Base-by-base conservation (phyloP, 2,329 filamentous ascomycete species). In the Beauveria sp. region DNA sequence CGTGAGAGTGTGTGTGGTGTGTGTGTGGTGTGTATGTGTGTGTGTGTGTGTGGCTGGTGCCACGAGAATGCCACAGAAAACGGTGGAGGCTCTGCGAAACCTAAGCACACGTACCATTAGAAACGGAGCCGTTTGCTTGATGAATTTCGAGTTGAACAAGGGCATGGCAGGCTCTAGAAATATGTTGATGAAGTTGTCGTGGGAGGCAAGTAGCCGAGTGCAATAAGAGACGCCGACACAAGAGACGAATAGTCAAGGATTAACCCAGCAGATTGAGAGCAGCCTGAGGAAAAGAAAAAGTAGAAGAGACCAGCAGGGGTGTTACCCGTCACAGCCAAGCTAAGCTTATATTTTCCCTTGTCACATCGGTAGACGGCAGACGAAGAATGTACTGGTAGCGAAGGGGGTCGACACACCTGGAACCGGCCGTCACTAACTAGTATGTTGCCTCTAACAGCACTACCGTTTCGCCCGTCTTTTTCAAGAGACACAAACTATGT, bases 311-410 rank as follows among this genome's bases (percentile, higher is more conserved):
- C 43, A 16, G 20, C 26, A 34, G 50, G 47, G 47, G 37, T 46
- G 34, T 37, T 37, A n/a, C 37, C n/a, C 34, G 40, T 40, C 47
- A 44, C 18, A 22, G 34, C 30, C 26, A 2, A 59, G 24, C 48
- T 60, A 60, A 60, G 58, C 58, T 60, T 60, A 60, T 60, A 47
- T 60, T 58, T 46, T 40, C 14, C 44, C 28, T 50, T 43, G 46
- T 46, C 26, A 50, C 6, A 18, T n/a, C 20, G n/a, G 52, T 24
- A 30, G 53, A 55, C 37, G 34, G n/a, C 18, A 30, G 20, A 30
- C 5, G 9, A 22, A 14, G 44, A 22, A 14, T 14, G 18, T 20
- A n/a, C n/a, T 44, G 18, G 41, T 44, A 20, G 41, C 22, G 10
- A 20, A 48, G 9, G 46, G 46, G 24, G 22, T 18, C 5, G 14